Evolutionary conservation across 1,284 basidiomycete genomes (phyloP), one percentile per base, ranked within the genome.

Genomic region (Microbotryum intermedium): DNA sequence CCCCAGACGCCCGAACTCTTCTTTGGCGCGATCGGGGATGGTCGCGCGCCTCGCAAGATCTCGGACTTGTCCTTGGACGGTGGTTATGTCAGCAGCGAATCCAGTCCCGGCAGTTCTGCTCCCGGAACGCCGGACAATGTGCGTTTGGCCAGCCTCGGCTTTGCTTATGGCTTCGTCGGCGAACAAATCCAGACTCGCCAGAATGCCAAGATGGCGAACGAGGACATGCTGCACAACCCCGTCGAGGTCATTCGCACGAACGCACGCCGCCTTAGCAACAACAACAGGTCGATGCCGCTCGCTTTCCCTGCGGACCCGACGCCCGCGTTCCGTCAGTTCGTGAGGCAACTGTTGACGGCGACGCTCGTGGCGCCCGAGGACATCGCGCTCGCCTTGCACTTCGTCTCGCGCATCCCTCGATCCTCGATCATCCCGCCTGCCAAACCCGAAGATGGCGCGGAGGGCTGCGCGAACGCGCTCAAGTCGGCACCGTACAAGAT

Each of bases 401-500:
- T 62, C 57, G 64, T 70, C 51, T 55, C 62, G 21, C 55, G 60
- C 39, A 64, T 66, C 46, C 65, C 69, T 9, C 53, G 59, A 44
- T 52, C 57, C 47, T 52, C 65, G 44, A 53, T 67, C 50, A 61
- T 67, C 50, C 65, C 65, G 39, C 60, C 69, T 42, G 64, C 66
- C 23, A 58, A 64, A 43, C 64, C 66, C 44, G 67, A 69, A 53
- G 57, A 55, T 43, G 65, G 63, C 10, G 59, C 65, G 50, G 58
- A 63, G 39, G 66, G 60, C 8, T 57, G 61, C 54, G 59, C 63
- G 50, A 62, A 59, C 6, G 64, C 66, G 50, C 57, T 65, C 61
- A 67, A 67, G 61, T 60, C 69, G 6, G 67, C 69, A 20, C 69
- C 70, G 28, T 71, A 69, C 67, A 71, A 71, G 66, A 59, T 70